Base-by-base conservation (phyloP, 2,329 filamentous ascomycete genomes). In the Biscogniauxia sp. region DNA sequence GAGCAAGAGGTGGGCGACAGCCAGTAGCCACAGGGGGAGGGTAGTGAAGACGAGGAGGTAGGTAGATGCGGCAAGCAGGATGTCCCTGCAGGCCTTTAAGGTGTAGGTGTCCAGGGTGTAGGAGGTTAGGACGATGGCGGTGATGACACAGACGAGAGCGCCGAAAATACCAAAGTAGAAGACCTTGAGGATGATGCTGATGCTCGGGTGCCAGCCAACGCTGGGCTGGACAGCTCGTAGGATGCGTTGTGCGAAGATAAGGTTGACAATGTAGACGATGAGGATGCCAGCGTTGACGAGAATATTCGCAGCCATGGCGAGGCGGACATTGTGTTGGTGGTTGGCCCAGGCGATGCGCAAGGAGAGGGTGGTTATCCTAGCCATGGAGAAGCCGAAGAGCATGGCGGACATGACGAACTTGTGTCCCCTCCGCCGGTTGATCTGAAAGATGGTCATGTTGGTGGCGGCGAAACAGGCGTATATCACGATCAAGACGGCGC, bases 401-500 rank as follows among this genome's bases (percentile, higher is more conserved):
- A 73, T 63, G 51, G 67, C 69, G 2, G 75, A 77, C 1, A 77
- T 64, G 26, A 76, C 54, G 57, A 78, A 78, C 62, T 77, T 78
- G 66, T 78, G 76, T 1, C 70, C 69, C 1, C 72, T 65, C 53
- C 72, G 72, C 1, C 62, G 57, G 61, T 78, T 78, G 20, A 65
- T 23, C 55, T 70, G 69, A 58, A 87, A 79, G 54, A 89, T 81
- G 54, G 78, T 78, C 80, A 88, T 84, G 78, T 90, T 84, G 60
- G 77, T 66, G 17, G 73, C 76, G 7, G 84, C 87, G n/a, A 77
- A 80, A 53, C 69, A 45, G 37, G 84, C 61, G 74, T 88, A 90
- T 59, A 89, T 71, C 50, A 75, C 72, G 15, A 92, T 73, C 64
- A 93, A 84, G 59, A 91, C 82, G 56, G 82, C 79, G 62, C 79